Base-by-base conservation (phyloP, 495 filamentous ascomycete genomes). In the Mytilinidion resinicola region DNA sequence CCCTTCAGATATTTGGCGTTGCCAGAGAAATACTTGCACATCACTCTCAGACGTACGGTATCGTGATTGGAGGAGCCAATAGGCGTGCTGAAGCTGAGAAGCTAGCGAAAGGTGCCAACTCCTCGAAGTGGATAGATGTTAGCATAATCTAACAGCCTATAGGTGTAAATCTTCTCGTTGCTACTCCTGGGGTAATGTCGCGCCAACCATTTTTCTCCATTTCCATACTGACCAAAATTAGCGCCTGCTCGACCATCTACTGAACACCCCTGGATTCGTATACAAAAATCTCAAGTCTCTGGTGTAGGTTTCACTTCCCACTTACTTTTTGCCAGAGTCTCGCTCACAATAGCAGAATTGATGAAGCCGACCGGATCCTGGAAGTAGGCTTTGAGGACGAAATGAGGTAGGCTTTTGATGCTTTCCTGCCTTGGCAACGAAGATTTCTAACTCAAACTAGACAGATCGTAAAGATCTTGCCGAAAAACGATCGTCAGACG, bases 311-410 rank as follows among this genome's bases (percentile, higher is more conserved):
- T 30, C 6, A 30, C 25, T 30, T 30, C 25, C 25, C 6, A 6
- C 2, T 6, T n/a, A n/a, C 25, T 30, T 30, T 30, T 6, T 30
- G 25, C 2, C 25, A 6, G 3, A 2, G 3, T 30, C 25, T 30
- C 25, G 6, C 25, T 30, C 3, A 30, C 25, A 3, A 3, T 30
- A 6, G 25, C 2, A 30, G 25, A 39, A 93, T 96, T 59, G 90
- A 96, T 66, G 91, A 96, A 69, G 91, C 92, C 19, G 91, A 96
- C 67, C 83, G 91, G 47, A 97, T 96, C 58, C 76, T 98, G 34
- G 93, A 98, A 76, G 88, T 96, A 57, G 93, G 93, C 59, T 98
- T 98, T 77, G 93, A 98, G 68, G 95, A 97, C 65, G 93, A 98
- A 72, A 96, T 96, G 90, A 38, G 59, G 25, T 30, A 30, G 25